These are phyloP conservation scores for Aspergillus tanneri DNA, from an alignment of 2,329 filamentous ascomycete species.

Conservation along the genomic window DNA sequence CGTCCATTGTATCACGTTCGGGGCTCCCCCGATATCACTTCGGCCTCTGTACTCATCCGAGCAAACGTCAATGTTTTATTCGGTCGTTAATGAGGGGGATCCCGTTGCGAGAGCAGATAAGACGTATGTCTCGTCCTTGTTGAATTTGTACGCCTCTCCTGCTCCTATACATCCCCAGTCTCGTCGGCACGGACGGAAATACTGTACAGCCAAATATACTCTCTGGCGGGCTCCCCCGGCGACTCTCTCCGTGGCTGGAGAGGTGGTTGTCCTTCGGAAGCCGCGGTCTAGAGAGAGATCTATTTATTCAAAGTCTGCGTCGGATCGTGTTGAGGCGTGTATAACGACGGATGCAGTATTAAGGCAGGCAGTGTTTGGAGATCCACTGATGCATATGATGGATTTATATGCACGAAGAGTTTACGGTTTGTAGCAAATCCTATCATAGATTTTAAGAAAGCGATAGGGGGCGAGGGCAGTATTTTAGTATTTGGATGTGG, in stretches of 20 bases:
- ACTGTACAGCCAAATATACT: conserved; percentile 27
- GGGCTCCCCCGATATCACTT: conserved; percentile 74
- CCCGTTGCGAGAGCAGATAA: conserved; percentile 75
- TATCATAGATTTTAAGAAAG: too few species aligned
- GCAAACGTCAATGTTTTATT: conserved; percentile 67
- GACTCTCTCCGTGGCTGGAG: conserved; percentile 67
- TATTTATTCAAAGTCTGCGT: conserved; percentile 19
- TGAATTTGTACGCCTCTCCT: conserved; percentile 68
- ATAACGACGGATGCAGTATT: conserved; percentile 67
- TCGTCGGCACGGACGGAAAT: conserved; percentile 10
- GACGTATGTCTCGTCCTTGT: conserved; percentile 68
- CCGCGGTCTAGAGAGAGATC: not conserved
- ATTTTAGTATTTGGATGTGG: too few species aligned
- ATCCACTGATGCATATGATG: conserved; percentile 80
- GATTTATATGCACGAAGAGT: conserved; percentile 70
- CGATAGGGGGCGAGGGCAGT: too few species aligned
- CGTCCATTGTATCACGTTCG: conserved; percentile 82
- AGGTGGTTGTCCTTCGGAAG: conserved; percentile 63
- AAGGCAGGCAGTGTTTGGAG: conserved; percentile 72
- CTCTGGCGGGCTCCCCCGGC: conserved; percentile 16
- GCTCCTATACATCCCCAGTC: conserved; percentile 41
- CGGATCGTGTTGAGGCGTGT: conserved; percentile 66
- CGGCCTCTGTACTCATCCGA: conserved; percentile 63
- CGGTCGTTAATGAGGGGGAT: conserved; percentile 83
- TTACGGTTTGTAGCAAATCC: conserved; percentile 47